These are phyloP conservation scores for Haplographium delicatum DNA, from an alignment of 495 filamentous ascomycete species.

Conservation along the genomic window DNA sequence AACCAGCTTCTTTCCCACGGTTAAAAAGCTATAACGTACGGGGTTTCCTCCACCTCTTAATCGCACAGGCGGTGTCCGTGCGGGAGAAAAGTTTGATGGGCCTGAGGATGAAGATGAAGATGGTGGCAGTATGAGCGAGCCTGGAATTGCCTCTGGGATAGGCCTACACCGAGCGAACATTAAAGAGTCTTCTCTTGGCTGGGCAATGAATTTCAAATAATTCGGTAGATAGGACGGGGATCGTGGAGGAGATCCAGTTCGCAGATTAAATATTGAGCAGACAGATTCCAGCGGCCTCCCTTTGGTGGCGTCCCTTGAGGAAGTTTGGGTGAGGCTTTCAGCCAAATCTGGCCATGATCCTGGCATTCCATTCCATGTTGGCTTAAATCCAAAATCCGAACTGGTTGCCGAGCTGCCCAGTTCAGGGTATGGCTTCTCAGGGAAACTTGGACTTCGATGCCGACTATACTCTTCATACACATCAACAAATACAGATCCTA, in stretches of 20 bases:
- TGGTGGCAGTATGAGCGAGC: background rate
- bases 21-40: background rate
- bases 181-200: too few relatives aligned
- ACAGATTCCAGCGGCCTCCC: too few relatives aligned
- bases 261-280: too few relatives aligned
- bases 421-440: background rate
- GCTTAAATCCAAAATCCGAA: constrained; percentile 8
- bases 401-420: background rate
- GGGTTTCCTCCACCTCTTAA: background rate
- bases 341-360: constrained; percentile 5
- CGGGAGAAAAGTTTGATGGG: background rate
- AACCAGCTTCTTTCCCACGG: background rate
- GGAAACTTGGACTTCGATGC: background rate
- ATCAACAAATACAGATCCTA: background rate
- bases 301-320: background rate
- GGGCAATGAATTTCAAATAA: too few relatives aligned
- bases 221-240: too few relatives aligned
- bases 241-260: too few relatives aligned
- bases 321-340: too few relatives aligned
- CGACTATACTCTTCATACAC: background rate
- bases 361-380: background rate
- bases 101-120: background rate
- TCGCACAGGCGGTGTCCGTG: background rate
- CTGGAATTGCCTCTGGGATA: background rate
- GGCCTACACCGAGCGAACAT: background rate